A percentile compares a stretch with the other conserved stretches of the same genome.
These are phyloP conservation scores for Silene conica DNA, from an alignment of 148 eudicot genomes.

Conservation along the genomic window DNA sequence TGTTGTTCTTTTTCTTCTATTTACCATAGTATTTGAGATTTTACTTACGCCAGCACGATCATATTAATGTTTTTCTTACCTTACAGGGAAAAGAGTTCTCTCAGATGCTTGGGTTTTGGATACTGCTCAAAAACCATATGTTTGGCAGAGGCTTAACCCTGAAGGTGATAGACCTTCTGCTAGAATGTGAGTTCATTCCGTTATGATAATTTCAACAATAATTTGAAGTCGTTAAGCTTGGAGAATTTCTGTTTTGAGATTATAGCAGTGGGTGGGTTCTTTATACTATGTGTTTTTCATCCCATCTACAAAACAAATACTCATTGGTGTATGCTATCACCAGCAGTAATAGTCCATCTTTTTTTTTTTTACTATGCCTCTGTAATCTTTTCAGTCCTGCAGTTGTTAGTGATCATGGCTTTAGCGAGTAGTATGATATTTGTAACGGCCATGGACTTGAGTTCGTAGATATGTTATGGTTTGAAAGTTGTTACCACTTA, in stretches of 20 bases:
- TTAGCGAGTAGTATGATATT: not conserved
- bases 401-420: not conserved
- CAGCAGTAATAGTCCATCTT: not conserved
- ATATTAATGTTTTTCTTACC: conserved; percentile 9
- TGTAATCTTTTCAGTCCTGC: not conserved
- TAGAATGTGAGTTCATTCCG: conserved; percentile 77
- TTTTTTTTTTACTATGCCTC: not conserved
- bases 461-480: not conserved
- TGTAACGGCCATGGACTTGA: not conserved
- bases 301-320: conserved; percentile 2
- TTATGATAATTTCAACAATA: conserved; percentile 4
- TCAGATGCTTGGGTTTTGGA: conserved; percentile 97
- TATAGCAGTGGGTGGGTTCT: not conserved
- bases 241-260: not conserved
- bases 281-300: not conserved
- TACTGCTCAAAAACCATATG: conserved; percentile 96
- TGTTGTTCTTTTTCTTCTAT: not conserved
- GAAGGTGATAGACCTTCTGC: conserved; percentile 98
- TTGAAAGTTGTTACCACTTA: not conserved
- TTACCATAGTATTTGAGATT: not conserved
- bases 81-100: conserved; percentile 81
- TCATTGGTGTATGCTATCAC: not conserved
- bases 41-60: not conserved
- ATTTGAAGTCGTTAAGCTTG: not conserved
- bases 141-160: conserved; percentile 83